Evolutionary conservation across 73 alveolate genomes (phyloP), one percentile per base, ranked within the genome.

Genomic region (Tetrahymena borealis): DNA sequence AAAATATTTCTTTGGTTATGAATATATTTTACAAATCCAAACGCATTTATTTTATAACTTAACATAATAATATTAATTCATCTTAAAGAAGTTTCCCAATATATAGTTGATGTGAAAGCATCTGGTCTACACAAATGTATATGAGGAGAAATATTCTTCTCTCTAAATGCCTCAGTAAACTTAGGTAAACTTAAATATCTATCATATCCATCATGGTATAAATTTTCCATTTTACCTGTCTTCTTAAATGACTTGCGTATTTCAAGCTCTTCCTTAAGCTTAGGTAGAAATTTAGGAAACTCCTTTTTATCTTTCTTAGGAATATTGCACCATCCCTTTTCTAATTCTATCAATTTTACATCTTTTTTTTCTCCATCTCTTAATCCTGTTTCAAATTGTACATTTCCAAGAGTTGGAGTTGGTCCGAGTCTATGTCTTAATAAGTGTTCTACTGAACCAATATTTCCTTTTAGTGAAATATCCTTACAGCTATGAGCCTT

Each of bases 101-200:
- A 18, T 39, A 91, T 92, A 28, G 90, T n/a, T 32, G 95, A 93
- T 78, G 91, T 93, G 18, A 90, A 31, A 2, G 91, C 91, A 93
- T 93, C 95, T 38, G 95, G 93, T 18, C 90, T 92, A 90, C 90
- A 93, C 12, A 93, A 85, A 85, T 93, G 95, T 93, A 79, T 93
- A 11, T 79, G 93, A 40, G 78, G 90, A 39, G 91, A 39, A 32
- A 79, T 92, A 32, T 24, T 41, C 77, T 93, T 79, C 78, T 93
- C 95, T 40, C 91, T 93, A 15, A 85, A 85, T 35, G 95, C 91
- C 79, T 93, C 91, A 33, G 95, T 90, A 60, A 60, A 60, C 10
- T 60, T 60, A 60, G 85, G 85, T 60, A 60, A 60, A n/a, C 85
- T 60, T 60, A 60, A 35, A 60, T 60, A 60, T n/a, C 85, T 60